These are phyloP conservation scores for Litsea cubeba DNA, from an alignment of 164 flowering plant species.

Conservation along the genomic window DNA sequence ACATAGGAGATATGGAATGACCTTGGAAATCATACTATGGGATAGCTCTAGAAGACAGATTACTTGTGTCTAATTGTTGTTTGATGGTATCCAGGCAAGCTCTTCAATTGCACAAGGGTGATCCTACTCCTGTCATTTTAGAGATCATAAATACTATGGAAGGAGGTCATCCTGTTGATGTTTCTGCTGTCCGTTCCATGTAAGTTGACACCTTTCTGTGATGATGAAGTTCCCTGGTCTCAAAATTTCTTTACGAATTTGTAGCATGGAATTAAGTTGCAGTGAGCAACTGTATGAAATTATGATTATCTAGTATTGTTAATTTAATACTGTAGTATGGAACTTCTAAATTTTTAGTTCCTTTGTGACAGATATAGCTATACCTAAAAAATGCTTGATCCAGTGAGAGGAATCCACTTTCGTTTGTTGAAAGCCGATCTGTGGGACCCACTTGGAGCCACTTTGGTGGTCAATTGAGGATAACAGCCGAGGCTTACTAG, in stretches of 20 bases:
- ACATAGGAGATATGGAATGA: background rate
- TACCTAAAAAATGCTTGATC: too few species aligned
- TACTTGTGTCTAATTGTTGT: conserved; percentile 2
- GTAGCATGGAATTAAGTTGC: background rate
- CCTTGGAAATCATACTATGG: background rate
- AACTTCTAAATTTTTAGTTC: too few species aligned
- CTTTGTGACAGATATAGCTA: too few species aligned
- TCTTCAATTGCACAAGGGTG: conserved; percentile 83
- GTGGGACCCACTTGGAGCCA: too few species aligned
- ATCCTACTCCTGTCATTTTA: conserved; percentile 57
- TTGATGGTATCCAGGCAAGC: conserved; percentile 72
- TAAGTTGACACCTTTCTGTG: conserved; percentile 31
- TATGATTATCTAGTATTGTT: too few species aligned
- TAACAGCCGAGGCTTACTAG: too few species aligned
- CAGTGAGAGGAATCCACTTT: too few species aligned
- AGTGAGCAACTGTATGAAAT: too few species aligned
- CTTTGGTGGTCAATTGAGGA: too few species aligned
- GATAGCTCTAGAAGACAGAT: background rate
- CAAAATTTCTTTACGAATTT: background rate
- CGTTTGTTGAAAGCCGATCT: too few species aligned
- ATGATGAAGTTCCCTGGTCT: background rate
- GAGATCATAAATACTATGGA: conserved; percentile 91
- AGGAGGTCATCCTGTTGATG: conserved; percentile 98
- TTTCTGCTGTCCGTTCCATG: conserved; percentile 87
- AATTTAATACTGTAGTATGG: too few species aligned